Conservation (phyloP, 768 basidiomycete species). For the Mycena leptocephala region DNA sequence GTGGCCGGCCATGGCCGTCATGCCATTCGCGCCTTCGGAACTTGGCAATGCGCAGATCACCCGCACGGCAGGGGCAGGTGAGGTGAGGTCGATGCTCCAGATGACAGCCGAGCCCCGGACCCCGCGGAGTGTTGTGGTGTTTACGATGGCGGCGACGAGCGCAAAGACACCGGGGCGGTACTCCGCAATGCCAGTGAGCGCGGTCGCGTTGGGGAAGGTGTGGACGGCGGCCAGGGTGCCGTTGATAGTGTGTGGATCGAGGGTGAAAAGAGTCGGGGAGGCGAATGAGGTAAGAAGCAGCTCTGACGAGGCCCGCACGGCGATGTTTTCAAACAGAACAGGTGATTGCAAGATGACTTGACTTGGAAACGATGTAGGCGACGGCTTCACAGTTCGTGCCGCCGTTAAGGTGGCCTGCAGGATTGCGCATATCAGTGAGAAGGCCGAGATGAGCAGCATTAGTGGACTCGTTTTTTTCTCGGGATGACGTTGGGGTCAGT, state of each 20-base stretch:
- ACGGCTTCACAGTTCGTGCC: not conserved
- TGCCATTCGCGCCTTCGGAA: not conserved
- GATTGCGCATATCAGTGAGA: not conserved
- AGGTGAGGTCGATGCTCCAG: constrained; percentile 25
- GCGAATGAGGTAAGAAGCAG: constrained; percentile 22
- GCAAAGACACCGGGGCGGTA: constrained; percentile 20
- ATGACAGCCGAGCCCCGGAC: not conserved
- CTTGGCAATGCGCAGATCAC: not conserved
- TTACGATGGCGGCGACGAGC: not conserved
- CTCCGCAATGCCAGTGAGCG: constrained; percentile 24
- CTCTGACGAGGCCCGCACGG: not conserved
- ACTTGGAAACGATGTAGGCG: not conserved
- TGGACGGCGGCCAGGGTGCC: not conserved
- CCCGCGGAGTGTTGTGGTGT: not conserved
- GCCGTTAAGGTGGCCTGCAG: not conserved
- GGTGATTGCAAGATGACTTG: not conserved
- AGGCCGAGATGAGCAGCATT: no score
- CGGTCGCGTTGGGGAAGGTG: constrained; percentile 17
- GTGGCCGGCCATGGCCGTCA: not conserved
- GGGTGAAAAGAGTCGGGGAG: constrained; percentile 11
- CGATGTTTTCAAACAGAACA: constrained; percentile 28
- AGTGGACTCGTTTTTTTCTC: no score
- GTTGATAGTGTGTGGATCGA: constrained; percentile 12
- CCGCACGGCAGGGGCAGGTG: not conserved
- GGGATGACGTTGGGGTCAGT: no score